phyloP scores from a whole-genome alignment of 129 eudicot genomes.

The Flaveria brownii region DNA sequence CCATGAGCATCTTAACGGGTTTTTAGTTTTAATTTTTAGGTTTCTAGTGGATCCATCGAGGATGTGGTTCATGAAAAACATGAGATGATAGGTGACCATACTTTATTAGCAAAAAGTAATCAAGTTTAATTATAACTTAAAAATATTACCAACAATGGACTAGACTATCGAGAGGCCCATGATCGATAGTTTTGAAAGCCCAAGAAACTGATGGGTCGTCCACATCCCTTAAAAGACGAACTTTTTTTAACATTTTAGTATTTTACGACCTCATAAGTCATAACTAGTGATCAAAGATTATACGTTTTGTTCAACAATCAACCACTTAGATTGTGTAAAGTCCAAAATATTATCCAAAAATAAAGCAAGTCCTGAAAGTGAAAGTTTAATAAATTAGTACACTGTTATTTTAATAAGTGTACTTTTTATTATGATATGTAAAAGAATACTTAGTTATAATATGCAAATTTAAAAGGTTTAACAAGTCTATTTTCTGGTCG shows the following conservation, averaged over 20 bases:
- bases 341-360: background rate
- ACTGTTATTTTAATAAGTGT: background rate
- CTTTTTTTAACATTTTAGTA: background rate
- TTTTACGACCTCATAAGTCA: background rate
- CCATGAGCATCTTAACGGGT: too few relatives aligned
- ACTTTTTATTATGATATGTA: background rate
- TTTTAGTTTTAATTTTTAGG: too few relatives aligned
- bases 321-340: background rate
- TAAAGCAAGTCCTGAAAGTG: background rate
- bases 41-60: too few relatives aligned
- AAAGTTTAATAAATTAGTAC: background rate
- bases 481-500: background rate
- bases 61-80: too few relatives aligned
- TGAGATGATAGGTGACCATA: too few relatives aligned
- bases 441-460: background rate
- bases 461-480: background rate
- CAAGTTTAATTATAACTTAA: background rate
- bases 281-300: background rate
- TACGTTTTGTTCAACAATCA: background rate
- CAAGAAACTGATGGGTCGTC: background rate
- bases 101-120: background rate
- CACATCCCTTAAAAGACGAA: constrained; percentile 8
- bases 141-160: background rate
- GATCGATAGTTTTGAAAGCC: background rate
- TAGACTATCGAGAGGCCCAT: background rate